phyloP scores from a whole-genome alignment of 345 rosid species.

The Ceriops tagal region DNA sequence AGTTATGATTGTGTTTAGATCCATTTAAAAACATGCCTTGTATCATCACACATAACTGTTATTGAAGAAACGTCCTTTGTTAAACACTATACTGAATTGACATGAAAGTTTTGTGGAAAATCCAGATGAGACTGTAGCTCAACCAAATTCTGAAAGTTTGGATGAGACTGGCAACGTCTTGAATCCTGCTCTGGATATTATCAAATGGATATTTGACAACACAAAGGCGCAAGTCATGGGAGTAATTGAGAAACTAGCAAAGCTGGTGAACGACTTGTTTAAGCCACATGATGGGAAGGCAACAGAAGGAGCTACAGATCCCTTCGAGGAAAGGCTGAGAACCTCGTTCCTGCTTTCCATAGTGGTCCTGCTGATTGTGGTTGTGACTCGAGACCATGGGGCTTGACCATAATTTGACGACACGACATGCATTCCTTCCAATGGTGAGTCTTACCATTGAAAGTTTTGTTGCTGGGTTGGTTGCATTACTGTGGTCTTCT shows the following conservation, averaged over 20 bases:
- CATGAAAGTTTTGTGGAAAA: background rate
- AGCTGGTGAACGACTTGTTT: slow-evolving; percentile 48
- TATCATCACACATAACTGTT: too few relatives aligned
- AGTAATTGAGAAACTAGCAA: slow-evolving; percentile 46
- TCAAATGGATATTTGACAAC: slow-evolving; percentile 49
- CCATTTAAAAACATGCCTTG: too few relatives aligned
- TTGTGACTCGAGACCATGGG: slow-evolving; percentile 46
- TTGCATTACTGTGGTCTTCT: background rate
- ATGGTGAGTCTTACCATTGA: background rate
- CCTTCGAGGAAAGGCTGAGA: slow-evolving; percentile 58
- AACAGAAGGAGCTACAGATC: slow-evolving; percentile 28
- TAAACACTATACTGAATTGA: background rate
- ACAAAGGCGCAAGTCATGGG: slow-evolving; percentile 45
- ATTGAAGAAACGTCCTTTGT: too few relatives aligned
- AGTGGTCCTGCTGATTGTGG: slow-evolving; percentile 68
- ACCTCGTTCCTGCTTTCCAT: slow-evolving; percentile 62
- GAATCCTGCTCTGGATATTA: slow-evolving; percentile 31
- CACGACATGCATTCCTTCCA: background rate
- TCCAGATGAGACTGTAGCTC: background rate
- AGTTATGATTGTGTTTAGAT: too few relatives aligned
- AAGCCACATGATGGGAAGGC: slow-evolving; percentile 27
- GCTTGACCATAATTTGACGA: slow-evolving; percentile 50
- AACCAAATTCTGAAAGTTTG: slow-evolving; percentile 21
- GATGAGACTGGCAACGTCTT: slow-evolving; percentile 35
- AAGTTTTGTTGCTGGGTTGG: background rate